Evolutionary conservation across 495 filamentous ascomycete genomes (phyloP).

Genomic region (Penicillium robsamsonii): DNA sequence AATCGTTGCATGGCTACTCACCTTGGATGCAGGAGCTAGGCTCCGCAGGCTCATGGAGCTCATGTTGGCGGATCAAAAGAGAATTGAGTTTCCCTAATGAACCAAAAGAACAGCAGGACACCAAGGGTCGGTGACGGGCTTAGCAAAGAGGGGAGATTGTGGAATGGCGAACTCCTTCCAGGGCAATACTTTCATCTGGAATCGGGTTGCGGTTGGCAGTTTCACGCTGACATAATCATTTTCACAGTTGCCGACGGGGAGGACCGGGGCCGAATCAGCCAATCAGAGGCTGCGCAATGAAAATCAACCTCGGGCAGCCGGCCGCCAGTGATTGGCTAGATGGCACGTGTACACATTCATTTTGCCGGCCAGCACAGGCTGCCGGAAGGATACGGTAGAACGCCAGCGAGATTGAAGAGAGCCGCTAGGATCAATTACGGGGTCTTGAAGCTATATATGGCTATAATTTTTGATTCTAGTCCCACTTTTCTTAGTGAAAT

Average conservation of each 20-base stretch:
- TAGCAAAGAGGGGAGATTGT: slow-evolving; percentile 26
- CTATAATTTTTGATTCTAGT: background rate
- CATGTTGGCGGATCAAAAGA: slow-evolving; percentile 49
- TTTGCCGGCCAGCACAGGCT: slow-evolving; percentile 31
- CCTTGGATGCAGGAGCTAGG: slow-evolving; percentile 56
- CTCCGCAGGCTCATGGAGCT: slow-evolving; percentile 59
- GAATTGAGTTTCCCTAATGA: slow-evolving; percentile 29
- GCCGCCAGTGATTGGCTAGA: slow-evolving; percentile 30
- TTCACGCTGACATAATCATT: slow-evolving; percentile 43
- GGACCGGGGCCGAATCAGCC: slow-evolving; percentile 33
- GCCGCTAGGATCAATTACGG: background rate
- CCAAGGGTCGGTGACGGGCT: slow-evolving; percentile 23
- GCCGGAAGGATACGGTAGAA: slow-evolving; percentile 14
- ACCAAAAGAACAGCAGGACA: slow-evolving; percentile 25
- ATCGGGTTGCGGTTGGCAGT: slow-evolving; percentile 38
- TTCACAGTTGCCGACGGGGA: slow-evolving; percentile 40
- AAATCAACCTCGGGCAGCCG: slow-evolving; percentile 38
- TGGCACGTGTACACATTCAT: slow-evolving; percentile 38
- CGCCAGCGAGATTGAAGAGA: background rate
- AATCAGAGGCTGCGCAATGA: slow-evolving; percentile 34
- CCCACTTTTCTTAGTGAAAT: background rate
- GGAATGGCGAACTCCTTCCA: slow-evolving; percentile 25
- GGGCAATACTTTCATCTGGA: slow-evolving; percentile 22
- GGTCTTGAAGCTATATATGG: background rate
- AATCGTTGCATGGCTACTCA: slow-evolving; percentile 34